Base-by-base conservation (phyloP, 108 stramenopile species). In the Pelagomonas calceolata region DNA sequence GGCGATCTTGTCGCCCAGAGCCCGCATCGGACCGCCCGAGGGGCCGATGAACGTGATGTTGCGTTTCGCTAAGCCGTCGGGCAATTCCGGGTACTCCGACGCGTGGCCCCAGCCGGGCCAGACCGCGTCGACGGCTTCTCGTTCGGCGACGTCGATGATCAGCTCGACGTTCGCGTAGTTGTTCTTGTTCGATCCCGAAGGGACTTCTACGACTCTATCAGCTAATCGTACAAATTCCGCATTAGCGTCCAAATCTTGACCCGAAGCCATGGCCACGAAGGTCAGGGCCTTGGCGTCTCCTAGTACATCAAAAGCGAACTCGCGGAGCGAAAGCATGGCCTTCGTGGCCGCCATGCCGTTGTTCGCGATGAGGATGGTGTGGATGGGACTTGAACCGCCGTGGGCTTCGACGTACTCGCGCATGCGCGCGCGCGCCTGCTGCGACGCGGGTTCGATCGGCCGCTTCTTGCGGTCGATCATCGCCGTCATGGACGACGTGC, bases 21-120 rank as follows among this genome's bases (percentile, higher is more conserved):
- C 99, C 44, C 85, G 80, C 99, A 99, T 99, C 51, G 99, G 92
- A 34, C 91, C 90, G 45, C 94, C 97, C 33, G 92, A 82, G 17
- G 99, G 99, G 34, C 99, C 99, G 77, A 98, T 95, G 79, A 99
- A 98, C 64, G 88, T 86, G 69, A 97, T 95, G 60, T 90, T 90
- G 0, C 95, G 93, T 39, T 84, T 79, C 43, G 84, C 85, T 39
- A 99, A 86, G 4, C 93, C 81, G 78, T 95, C 87, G 35, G 99
- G 99, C 32, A 99, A 82, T 31, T 77, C 16, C 16, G 99, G 97
- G 84, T 99, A 97, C 81, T 99, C 99, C 17, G 70, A 73, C 16
- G 99, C 99, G 79, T 99, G 99, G 35, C 99, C 99, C 99, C 99
- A 99, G 33, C 97, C 96, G 17, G 99, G 96, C 99, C 97, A 98